Percentiles rank a stretch among this genome's conserved stretches.
Evolutionary conservation across 2,329 filamentous ascomycete genomes (phyloP).

Genomic region (Fusarium subglutinans): DNA sequence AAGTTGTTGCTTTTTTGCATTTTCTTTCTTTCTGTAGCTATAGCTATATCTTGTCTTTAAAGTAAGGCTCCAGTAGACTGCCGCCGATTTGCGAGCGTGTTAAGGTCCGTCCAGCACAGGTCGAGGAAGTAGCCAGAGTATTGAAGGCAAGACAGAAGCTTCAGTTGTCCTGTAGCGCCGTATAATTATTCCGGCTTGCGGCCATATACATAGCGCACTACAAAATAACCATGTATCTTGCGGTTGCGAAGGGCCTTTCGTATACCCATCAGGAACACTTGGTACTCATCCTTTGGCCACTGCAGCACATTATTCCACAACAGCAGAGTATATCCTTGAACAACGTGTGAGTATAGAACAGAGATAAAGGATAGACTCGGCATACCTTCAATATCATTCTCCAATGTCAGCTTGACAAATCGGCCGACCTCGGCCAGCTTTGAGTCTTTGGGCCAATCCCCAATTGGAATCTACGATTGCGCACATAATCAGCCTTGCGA

Average conservation of each 20-base stretch:
- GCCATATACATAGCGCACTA: constrained; percentile 21
- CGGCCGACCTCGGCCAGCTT: constrained; percentile 12
- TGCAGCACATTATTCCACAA: constrained; percentile 14
- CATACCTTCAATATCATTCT: constrained; percentile 35
- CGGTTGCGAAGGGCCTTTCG: constrained; percentile 15
- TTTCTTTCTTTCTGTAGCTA: no score
- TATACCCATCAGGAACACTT: constrained; percentile 9
- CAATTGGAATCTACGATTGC: constrained; percentile 9
- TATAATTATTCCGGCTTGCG: background rate
- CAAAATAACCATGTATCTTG: constrained; percentile 21
- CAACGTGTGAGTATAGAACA: background rate
- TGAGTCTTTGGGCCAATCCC: constrained; percentile 19
- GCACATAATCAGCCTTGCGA: background rate
- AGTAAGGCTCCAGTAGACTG: no score
- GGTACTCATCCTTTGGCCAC: constrained; percentile 23
- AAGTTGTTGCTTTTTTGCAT: no score
- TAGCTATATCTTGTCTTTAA: no score
- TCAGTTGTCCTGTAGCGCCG: no score
- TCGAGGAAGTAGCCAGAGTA: no score
- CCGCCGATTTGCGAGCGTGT: no score
- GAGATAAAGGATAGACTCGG: accelerated
- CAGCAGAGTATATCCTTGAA: background rate
- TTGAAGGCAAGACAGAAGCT: no score
- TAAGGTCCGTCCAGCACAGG: no score
- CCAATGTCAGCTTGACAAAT: constrained; percentile 18